A percentile compares a stretch with the other conserved stretches of the same genome.
phyloP scores from a whole-genome alignment of 2,329 filamentous ascomycete genomes.

The Emmonsiellopsis sp. region DNA sequence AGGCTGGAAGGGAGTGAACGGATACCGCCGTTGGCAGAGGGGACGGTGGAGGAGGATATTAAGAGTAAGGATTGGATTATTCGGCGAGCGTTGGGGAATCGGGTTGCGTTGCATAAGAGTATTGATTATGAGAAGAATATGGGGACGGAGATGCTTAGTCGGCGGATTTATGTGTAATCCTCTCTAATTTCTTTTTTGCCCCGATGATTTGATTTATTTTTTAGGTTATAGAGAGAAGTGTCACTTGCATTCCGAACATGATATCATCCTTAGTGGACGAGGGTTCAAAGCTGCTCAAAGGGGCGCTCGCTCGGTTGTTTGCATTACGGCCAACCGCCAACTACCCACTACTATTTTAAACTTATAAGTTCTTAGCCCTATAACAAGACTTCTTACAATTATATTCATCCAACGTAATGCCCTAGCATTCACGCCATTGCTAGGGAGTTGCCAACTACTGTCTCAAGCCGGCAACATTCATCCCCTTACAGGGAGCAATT shows the following conservation, averaged over 20 bases:
- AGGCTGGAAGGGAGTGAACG: conserved; percentile 25
- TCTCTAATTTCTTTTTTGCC: background rate
- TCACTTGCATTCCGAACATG: no score
- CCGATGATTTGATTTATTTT: background rate
- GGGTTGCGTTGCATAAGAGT: conserved; percentile 18
- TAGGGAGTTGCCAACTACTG: no score
- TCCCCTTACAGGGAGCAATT: no score
- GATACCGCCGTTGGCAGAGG: conserved; percentile 22
- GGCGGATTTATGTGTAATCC: conserved; percentile 18
- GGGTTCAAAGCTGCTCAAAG: no score
- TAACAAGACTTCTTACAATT: no score
- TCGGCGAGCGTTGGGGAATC: conserved; percentile 27
- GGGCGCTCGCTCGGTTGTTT: no score
- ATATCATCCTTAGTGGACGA: no score
- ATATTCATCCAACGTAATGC: background rate
- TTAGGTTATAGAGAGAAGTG: background rate
- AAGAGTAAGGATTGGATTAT: conserved; percentile 36
- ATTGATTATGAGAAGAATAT: conserved; percentile 24
- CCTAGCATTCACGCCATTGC: no score
- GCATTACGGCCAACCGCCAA: no score
- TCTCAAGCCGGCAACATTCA: no score
- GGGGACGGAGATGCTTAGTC: conserved; percentile 26
- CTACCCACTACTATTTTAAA: background rate
- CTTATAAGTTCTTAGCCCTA: background rate
- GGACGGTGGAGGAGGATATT: conserved; percentile 26